Conservation (phyloP, 805 yeast genomes). For the Candida dajiaensis region DNA sequence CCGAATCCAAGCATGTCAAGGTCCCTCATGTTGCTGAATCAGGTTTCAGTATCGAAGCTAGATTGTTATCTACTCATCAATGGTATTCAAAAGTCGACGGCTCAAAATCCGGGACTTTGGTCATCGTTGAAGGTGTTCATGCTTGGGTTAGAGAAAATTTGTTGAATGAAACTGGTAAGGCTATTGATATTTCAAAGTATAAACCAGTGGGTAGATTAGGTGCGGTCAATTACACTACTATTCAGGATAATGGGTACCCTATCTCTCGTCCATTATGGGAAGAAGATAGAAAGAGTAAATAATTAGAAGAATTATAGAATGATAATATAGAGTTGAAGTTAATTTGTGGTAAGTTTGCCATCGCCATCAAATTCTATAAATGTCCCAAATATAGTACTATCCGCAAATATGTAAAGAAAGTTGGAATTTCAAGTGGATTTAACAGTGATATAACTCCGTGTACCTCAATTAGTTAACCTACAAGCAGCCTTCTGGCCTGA, state of each 20-base stretch:
- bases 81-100: slow-evolving; percentile 34
- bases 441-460: no score
- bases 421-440: no score
- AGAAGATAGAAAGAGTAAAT: neutral
- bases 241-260: slow-evolving; percentile 36
- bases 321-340: neutral
- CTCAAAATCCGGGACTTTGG: slow-evolving; percentile 30
- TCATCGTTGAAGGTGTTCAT: slow-evolving; percentile 46
- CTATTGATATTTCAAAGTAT: slow-evolving; percentile 39
- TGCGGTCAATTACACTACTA: slow-evolving; percentile 40
- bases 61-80: slow-evolving; percentile 35
- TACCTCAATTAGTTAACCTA: no score
- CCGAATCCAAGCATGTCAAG: slow-evolving; percentile 36
- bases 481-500: no score
- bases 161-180: slow-evolving; percentile 31
- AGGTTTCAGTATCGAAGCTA: slow-evolving; percentile 51
- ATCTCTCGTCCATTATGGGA: slow-evolving; percentile 32
- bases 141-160: slow-evolving; percentile 53
- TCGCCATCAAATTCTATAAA: no score
- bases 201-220: slow-evolving; percentile 50
- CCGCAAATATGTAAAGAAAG: no score
- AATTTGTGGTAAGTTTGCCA: no score
- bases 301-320: neutral
- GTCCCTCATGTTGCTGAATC: slow-evolving; percentile 54
- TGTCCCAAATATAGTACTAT: no score